A percentile compares a stretch with the other conserved stretches of the same genome.
Evolutionary conservation across 208 protist species (phyloP).

Genomic region (Acanthamoeba culbertsoni): DNA sequence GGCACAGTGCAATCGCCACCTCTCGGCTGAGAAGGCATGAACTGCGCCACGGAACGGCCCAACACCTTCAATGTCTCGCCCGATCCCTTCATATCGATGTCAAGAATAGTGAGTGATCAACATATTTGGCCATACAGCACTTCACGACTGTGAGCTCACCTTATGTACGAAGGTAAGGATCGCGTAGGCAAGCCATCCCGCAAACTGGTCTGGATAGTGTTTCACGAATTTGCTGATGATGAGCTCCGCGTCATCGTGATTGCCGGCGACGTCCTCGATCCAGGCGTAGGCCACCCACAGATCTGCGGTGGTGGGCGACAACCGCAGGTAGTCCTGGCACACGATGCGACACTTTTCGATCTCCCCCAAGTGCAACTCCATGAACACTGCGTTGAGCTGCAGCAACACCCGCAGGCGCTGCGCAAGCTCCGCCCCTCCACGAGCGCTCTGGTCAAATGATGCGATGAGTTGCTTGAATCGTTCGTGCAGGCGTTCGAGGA

Average conservation of each 20-base stretch:
- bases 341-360: neutral
- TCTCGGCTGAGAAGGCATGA: neutral
- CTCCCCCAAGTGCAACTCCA: neutral
- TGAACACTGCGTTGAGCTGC: neutral
- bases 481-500: too few relatives aligned
- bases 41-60: neutral
- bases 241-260: neutral
- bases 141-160: neutral
- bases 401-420: neutral
- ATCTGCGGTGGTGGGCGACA: neutral
- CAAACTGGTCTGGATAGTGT: neutral
- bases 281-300: conserved; percentile 32
- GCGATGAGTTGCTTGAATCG: too few relatives aligned
- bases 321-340: conserved; percentile 38
- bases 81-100: neutral
- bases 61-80: neutral
- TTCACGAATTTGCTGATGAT: neutral
- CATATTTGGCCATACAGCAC: neutral
- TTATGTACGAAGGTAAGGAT: neutral
- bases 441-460: too few relatives aligned
- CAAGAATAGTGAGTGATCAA: neutral
- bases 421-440: neutral
- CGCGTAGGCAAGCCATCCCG: neutral
- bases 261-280: conserved; percentile 33
- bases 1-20: too few relatives aligned